These are phyloP conservation scores for Colletotrichum brevisporum DNA, from an alignment of 2,329 filamentous ascomycete genomes.

Conservation along the genomic window DNA sequence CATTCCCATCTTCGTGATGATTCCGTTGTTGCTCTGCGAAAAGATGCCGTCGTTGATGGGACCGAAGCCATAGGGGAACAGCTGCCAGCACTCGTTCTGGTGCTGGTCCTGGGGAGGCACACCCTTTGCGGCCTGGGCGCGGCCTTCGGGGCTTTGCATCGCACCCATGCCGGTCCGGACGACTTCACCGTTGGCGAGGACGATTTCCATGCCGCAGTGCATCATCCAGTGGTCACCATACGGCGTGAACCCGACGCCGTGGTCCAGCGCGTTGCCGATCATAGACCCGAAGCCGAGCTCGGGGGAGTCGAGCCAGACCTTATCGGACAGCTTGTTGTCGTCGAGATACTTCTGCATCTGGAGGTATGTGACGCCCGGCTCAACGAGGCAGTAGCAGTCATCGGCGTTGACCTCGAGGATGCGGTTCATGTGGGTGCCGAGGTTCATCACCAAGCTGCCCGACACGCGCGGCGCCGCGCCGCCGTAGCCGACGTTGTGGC, in stretches of 20 bases:
- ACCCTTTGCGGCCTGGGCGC: slow-evolving; percentile 52
- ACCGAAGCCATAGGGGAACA: slow-evolving; percentile 56
- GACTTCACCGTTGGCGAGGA: slow-evolving; percentile 60
- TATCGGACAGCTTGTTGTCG: slow-evolving; percentile 53
- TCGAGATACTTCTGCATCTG: slow-evolving; percentile 65
- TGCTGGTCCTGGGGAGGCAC: slow-evolving; percentile 48
- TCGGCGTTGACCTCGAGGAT: slow-evolving; percentile 65
- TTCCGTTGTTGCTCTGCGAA: slow-evolving; percentile 65
- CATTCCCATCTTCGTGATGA: slow-evolving; percentile 69
- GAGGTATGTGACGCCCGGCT: slow-evolving; percentile 69
- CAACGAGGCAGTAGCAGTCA: slow-evolving; percentile 64
- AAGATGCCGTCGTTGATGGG: slow-evolving; percentile 62
- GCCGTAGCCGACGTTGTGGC: slow-evolving; percentile 67
- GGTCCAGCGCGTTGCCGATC: slow-evolving; percentile 61
- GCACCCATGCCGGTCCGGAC: slow-evolving; percentile 64
- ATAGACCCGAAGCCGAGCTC: slow-evolving; percentile 59
- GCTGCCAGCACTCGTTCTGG: slow-evolving; percentile 49
- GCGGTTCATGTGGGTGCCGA: slow-evolving; percentile 67
- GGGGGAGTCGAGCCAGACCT: slow-evolving; percentile 60
- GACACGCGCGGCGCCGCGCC: slow-evolving; percentile 67
- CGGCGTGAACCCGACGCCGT: slow-evolving; percentile 62
- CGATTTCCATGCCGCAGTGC: slow-evolving; percentile 60
- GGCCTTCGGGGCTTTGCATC: slow-evolving; percentile 50
- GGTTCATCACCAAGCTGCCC: slow-evolving; percentile 64
- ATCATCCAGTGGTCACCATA: slow-evolving; percentile 55